phyloP scores from a whole-genome alignment of 1,284 basidiomycete species.

The Anthracocystis walkeri region DNA sequence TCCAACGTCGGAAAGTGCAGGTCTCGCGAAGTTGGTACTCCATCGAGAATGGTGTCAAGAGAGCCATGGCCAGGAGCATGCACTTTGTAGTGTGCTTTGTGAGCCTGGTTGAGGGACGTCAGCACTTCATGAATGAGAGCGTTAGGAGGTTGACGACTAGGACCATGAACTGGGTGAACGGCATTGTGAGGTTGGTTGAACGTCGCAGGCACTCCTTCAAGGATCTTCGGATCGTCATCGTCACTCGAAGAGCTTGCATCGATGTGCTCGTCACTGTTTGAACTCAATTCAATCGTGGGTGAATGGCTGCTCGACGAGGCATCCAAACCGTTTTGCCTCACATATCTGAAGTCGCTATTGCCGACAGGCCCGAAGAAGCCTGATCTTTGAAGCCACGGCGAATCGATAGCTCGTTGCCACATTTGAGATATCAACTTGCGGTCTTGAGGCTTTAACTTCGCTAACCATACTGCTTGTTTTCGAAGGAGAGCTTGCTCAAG shows the following conservation, averaged over 20 bases:
- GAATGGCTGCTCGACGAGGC: neutral
- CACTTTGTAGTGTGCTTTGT: neutral
- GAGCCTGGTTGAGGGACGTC: neutral
- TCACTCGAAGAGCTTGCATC: neutral
- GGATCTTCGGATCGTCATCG: neutral
- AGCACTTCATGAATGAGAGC: neutral
- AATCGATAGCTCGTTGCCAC: neutral
- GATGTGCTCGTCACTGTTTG: neutral
- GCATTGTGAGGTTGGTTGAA: neutral
- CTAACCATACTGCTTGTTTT: constrained; percentile 7
- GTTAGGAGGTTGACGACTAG: neutral
- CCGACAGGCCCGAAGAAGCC: neutral
- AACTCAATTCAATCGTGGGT: no score
- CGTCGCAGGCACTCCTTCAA: neutral
- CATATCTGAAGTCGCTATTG: neutral
- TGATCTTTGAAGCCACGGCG: neutral
- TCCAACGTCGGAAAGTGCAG: no score
- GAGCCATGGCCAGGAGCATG: neutral
- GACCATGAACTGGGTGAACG: neutral
- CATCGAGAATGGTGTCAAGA: neutral
- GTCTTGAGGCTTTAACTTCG: neutral
- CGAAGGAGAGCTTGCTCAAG: neutral
- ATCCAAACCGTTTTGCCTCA: neutral
- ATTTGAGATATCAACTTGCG: neutral
- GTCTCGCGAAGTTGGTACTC: neutral